A percentile compares a stretch with the other conserved stretches of the same genome.
Conservation (phyloP, 2,329 filamentous ascomycete genomes). For the Orbilia quercus region DNA sequence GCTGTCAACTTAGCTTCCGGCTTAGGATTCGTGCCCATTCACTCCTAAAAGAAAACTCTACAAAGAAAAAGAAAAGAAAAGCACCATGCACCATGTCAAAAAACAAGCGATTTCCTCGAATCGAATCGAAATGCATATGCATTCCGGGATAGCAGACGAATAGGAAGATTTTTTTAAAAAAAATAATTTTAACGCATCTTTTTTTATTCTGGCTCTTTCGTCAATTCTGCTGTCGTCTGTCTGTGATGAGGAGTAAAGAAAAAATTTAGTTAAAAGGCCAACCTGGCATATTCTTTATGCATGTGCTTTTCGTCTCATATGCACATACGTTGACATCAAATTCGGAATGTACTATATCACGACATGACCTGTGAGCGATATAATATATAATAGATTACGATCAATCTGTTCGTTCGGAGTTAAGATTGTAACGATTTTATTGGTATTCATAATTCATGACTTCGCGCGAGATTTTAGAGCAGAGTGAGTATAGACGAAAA, state of each 20-base stretch:
- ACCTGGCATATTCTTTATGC: background rate
- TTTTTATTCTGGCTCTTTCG: background rate
- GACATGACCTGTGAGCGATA: no score
- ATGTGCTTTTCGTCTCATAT: background rate
- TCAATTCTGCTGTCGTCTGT: background rate
- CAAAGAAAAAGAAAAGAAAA: background rate
- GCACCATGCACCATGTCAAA: background rate
- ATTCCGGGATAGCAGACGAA: no score
- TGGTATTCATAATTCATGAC: background rate
- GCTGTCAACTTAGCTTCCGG: slow-evolving; percentile 1
- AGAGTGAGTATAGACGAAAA: background rate
- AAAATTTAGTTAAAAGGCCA: no score
- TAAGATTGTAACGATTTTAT: no score
- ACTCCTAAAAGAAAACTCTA: no score
- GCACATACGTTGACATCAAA: background rate
- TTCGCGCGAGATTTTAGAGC: background rate
- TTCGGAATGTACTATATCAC: no score
- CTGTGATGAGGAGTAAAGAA: background rate
- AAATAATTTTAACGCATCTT: no score
- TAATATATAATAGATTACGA: no score
- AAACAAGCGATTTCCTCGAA: slow-evolving; percentile 1
- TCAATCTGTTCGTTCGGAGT: no score
- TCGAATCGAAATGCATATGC: no score
- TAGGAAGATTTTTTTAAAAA: background rate
- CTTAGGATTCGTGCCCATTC: slow-evolving; percentile 11